Evolutionary conservation across 1,139 yeast genomes (phyloP), one percentile per base, ranked within the genome.

Genomic region (Candida tunisiensis): DNA sequence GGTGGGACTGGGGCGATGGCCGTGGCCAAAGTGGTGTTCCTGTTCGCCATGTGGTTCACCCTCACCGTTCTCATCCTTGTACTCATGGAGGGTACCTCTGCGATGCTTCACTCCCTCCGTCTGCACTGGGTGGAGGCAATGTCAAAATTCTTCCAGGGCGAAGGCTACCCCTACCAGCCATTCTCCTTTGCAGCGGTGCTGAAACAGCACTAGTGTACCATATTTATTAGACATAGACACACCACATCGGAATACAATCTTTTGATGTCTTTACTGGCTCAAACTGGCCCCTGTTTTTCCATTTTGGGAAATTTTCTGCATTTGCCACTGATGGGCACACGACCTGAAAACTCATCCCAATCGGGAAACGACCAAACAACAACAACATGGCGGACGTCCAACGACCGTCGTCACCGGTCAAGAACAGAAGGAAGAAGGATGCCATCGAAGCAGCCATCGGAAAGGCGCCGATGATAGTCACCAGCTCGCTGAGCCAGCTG

Each of bases 121-220:
- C 60, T 88, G 47, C 98, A 88, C 51, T 88, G 99, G 99, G 98
- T 91, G 31, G 99, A 91, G 55, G 85, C 95, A 18, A 91, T 91
- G 96, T 83, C 95, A 27, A 91, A 91, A 57, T 91, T 80, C 51
- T 91, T 88, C 45, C 82, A 78, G 44, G 98, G 98, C 41, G 96
- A 88, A 47, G 98, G 98, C 28, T 65, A 73, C 35, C 71, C 82
- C 1, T 88, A 80, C 49, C 73, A 69, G 35, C 98, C 98, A 18
- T 85, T 82, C 47, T 56, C 69, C 7, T 79, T 83, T 33, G 38
- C 42, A 32, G 34, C 20, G 15, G 16, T 34, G 12, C 6, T 18
- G 5, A 17, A 6, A 10, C 4, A 19, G 6, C n/a, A 14, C 6
- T 19, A 14, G 21, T 10, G 6, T 15, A 22, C 13, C 4, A 10